Evolutionary conservation across 2,329 filamentous ascomycete species (phyloP).

Genomic region (Rosellinia necatrix): DNA sequence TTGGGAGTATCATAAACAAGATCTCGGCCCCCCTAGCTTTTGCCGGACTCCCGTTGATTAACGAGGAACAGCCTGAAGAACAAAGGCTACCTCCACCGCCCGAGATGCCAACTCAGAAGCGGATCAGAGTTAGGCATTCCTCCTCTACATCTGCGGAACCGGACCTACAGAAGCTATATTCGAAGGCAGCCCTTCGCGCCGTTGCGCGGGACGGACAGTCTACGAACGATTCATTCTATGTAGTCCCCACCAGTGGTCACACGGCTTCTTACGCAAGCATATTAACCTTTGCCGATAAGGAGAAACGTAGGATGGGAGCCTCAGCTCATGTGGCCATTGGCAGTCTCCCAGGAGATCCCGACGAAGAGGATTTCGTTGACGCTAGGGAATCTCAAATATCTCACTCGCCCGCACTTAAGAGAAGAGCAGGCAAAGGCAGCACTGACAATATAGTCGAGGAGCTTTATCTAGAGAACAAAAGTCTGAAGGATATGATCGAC

Average conservation of each 20-base stretch:
- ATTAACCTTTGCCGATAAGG: constrained; percentile 70
- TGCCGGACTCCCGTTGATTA: constrained; percentile 80
- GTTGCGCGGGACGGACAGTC: constrained; percentile 71
- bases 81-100: constrained; percentile 43
- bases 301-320: constrained; percentile 63
- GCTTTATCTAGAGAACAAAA: constrained; percentile 83
- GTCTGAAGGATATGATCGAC: constrained; percentile 82
- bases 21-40: constrained; percentile 91
- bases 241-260: constrained; percentile 88
- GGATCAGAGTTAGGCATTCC: constrained; percentile 43
- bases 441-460: constrained; percentile 76
- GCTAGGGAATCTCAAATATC: constrained; percentile 69
- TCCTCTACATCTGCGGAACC: constrained; percentile 58
- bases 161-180: constrained; percentile 83
- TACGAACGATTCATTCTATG: constrained; percentile 82
- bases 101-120: constrained; percentile 46
- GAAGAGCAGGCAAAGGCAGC: constrained; percentile 47
- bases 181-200: constrained; percentile 80
- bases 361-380: constrained; percentile 88
- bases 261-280: constrained; percentile 95
- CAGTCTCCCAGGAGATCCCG: constrained; percentile 58
- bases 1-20: constrained; percentile 84
- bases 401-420: constrained; percentile 49
- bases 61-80: constrained; percentile 54
- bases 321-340: constrained; percentile 48